A percentile compares a stretch with the other conserved stretches of the same genome.
Evolutionary conservation across 225 moss, liverwort and hornwort genomes (phyloP).

Genomic region (Sphagnum contortum): DNA sequence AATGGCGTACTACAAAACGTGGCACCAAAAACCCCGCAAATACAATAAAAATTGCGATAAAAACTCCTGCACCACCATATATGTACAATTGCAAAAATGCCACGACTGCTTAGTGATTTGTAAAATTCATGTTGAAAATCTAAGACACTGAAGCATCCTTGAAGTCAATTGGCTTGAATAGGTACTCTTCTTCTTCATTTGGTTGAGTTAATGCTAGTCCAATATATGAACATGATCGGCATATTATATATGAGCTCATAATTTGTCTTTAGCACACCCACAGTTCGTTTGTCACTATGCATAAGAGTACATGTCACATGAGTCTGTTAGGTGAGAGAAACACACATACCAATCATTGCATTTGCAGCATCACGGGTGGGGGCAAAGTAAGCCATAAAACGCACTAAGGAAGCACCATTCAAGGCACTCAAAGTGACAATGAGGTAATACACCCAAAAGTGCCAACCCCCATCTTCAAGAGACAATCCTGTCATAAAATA

Average conservation of each 20-base stretch:
- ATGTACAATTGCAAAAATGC: too few relatives aligned
- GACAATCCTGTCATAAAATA: slow-evolving; percentile 64
- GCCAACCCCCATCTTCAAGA: slow-evolving; percentile 60
- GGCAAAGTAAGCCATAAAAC: slow-evolving; percentile 60
- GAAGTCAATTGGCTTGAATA: too few relatives aligned
- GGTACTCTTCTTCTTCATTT: too few relatives aligned
- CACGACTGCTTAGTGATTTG: too few relatives aligned
- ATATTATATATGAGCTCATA: too few relatives aligned
- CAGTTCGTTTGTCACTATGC: too few relatives aligned
- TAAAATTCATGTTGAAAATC: too few relatives aligned
- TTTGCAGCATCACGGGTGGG: slow-evolving; percentile 68
- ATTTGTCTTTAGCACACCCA: too few relatives aligned
- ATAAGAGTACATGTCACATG: too few relatives aligned
- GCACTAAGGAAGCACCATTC: slow-evolving; percentile 78
- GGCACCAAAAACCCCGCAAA: slow-evolving; percentile 93
- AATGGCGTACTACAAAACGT: slow-evolving; percentile 51
- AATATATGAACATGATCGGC: too few relatives aligned
- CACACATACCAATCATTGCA: slow-evolving; percentile 42
- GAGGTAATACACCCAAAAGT: slow-evolving; percentile 79
- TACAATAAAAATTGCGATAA: slow-evolving; percentile 66
- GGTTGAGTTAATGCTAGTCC: too few relatives aligned
- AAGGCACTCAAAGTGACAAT: slow-evolving; percentile 50
- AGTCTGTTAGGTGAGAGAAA: not conserved
- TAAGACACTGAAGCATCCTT: too few relatives aligned
- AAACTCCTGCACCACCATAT: slow-evolving; percentile 50